These are phyloP conservation scores for Penicillium psychrofluorescens DNA, from an alignment of 495 filamentous ascomycete species.

Conservation along the genomic window DNA sequence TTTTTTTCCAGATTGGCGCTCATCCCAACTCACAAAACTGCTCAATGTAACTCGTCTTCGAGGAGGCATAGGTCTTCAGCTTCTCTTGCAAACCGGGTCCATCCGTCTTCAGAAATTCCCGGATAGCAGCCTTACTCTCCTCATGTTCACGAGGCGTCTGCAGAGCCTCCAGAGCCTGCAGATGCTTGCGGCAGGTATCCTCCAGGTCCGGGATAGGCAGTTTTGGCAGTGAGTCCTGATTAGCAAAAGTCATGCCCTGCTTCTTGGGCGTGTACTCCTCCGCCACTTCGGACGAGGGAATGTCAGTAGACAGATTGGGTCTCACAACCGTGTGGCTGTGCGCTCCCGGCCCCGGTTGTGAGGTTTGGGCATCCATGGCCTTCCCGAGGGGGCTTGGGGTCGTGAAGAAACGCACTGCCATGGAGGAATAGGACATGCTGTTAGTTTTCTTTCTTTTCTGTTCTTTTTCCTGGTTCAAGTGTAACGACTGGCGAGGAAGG, in stretches of 20 bases:
- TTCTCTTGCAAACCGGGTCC: constrained; percentile 81
- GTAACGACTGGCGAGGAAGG: constrained; percentile 66
- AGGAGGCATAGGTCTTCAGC: constrained; percentile 87
- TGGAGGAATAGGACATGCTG: constrained; percentile 41
- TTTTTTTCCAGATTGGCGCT: background rate
- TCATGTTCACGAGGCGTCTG: constrained; percentile 75
- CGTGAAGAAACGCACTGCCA: constrained; percentile 48
- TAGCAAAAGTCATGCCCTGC: constrained; percentile 68
- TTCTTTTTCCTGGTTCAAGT: constrained; percentile 34
- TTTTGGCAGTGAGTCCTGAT: constrained; percentile 83
- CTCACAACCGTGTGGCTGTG: constrained; percentile 16
- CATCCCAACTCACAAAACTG: constrained; percentile 77
- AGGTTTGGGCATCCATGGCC: constrained; percentile 23
- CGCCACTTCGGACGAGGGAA: constrained; percentile 5
- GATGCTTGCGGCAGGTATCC: constrained; percentile 69
- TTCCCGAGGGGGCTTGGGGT: constrained; percentile 58
- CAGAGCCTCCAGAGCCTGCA: constrained; percentile 72
- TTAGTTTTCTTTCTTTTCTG: constrained; percentile 19
- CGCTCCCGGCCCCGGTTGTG: constrained; percentile 33
- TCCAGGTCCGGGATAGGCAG: constrained; percentile 93
- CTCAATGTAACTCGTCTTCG: constrained; percentile 94
- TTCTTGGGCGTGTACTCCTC: constrained; percentile 14
- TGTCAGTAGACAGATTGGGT: constrained; percentile 13
- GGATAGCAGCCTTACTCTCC: constrained; percentile 71
- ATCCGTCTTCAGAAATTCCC: constrained; percentile 79